Evolutionary conservation across 768 basidiomycete genomes (phyloP).

Genomic region (Amanita pallidorosea): DNA sequence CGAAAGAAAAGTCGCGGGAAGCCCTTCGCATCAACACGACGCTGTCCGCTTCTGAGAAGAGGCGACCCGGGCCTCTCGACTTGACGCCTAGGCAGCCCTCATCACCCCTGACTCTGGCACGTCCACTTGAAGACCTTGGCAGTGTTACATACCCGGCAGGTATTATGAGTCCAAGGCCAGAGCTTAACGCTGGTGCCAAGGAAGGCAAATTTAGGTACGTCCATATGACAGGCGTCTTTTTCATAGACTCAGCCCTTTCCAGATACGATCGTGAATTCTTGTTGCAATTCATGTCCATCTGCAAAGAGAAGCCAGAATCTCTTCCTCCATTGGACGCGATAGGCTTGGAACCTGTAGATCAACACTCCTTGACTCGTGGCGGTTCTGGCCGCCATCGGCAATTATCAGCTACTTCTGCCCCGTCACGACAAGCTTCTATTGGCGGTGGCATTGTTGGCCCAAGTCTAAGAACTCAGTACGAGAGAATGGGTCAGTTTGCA

Average conservation of each 20-base stretch:
- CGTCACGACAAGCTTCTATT: constrained; percentile 36
- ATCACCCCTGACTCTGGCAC: constrained; percentile 71
- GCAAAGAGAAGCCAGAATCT: constrained; percentile 89
- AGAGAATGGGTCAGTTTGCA: constrained; percentile 61
- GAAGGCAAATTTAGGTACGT: constrained; percentile 82
- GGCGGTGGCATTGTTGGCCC: constrained; percentile 29
- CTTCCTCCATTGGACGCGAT: constrained; percentile 86
- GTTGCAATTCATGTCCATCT: constrained; percentile 89
- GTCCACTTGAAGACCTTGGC: constrained; percentile 74
- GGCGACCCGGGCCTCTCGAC: constrained; percentile 66
- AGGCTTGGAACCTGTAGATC: constrained; percentile 74
- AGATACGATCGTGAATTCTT: constrained; percentile 98
- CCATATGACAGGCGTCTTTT: not conserved
- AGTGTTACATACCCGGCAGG: constrained; percentile 75
- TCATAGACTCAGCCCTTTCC: not conserved
- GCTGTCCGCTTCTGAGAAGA: constrained; percentile 23
- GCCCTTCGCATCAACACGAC: constrained; percentile 58
- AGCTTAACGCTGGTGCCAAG: constrained; percentile 75
- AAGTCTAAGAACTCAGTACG: constrained; percentile 23
- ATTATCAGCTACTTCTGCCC: constrained; percentile 30
- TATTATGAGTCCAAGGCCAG: constrained; percentile 69
- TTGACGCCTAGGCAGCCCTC: constrained; percentile 48
- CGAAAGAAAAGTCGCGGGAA: constrained; percentile 40
- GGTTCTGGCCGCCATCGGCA: constrained; percentile 54
- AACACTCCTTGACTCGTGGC: constrained; percentile 46